Conservation (phyloP, 129 eudicot species). For the Rutidosis leptorrhynchoides region DNA sequence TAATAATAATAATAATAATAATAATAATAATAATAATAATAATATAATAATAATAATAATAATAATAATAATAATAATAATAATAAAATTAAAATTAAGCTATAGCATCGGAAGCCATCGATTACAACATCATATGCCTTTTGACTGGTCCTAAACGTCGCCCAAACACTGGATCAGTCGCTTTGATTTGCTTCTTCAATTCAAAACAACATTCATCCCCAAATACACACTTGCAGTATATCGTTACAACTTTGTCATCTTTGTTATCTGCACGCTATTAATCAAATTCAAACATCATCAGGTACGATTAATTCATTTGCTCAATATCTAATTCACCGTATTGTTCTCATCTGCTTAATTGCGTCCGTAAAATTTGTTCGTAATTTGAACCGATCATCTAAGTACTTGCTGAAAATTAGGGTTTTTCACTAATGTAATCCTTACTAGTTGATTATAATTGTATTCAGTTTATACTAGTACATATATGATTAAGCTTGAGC, state of each 20-base stretch:
- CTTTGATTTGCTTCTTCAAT: not conserved
- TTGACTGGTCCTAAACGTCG: not conserved
- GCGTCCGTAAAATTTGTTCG: slow-evolving; percentile 8
- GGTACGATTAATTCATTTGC: slow-evolving; percentile 11
- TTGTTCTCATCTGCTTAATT: not conserved
- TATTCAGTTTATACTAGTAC: not conserved
- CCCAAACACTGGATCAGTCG: not conserved
- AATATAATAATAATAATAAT: too few relatives aligned
- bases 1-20: too few relatives aligned
- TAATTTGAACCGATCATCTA: not conserved
- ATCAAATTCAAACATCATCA: slow-evolving; percentile 16
- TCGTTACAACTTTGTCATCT: not conserved
- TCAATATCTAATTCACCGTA: too few relatives aligned
- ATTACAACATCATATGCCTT: not conserved
- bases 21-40: too few relatives aligned
- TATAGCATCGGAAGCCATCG: not conserved
- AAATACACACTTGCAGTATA: not conserved
- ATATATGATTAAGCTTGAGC: too few relatives aligned
- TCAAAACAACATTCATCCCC: not conserved
- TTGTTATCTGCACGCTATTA: not conserved
- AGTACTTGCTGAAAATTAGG: slow-evolving; percentile 7
- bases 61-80: too few relatives aligned
- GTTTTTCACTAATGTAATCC: slow-evolving; percentile 2
- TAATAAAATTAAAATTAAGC: not conserved
- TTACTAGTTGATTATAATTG: not conserved